A percentile compares a stretch with the other conserved stretches of the same genome.
phyloP scores from a whole-genome alignment of 2,329 filamentous ascomycete species.

The Achaetomium macrosporum region DNA sequence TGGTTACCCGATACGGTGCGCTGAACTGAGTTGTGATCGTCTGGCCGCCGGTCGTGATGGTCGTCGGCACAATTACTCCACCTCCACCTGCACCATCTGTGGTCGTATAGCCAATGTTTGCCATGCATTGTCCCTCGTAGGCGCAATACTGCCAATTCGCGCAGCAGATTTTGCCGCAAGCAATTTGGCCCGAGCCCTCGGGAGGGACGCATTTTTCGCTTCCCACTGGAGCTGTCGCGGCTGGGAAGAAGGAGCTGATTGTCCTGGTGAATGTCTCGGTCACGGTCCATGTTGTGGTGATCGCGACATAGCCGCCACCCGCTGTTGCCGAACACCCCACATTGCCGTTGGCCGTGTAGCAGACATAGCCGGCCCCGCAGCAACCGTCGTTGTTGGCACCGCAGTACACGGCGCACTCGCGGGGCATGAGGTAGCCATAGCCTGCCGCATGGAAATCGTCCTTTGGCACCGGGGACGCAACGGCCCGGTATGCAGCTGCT shows the following conservation, averaged over 20 bases:
- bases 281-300: slow-evolving; percentile 56
- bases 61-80: slow-evolving; percentile 21
- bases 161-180: slow-evolving; percentile 67
- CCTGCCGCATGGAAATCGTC: slow-evolving; percentile 44
- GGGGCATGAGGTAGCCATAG: slow-evolving; percentile 45
- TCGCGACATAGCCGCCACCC: slow-evolving; percentile 30
- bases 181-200: slow-evolving; percentile 46
- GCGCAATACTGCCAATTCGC: slow-evolving; percentile 63
- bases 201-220: slow-evolving; percentile 45
- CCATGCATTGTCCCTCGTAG: slow-evolving; percentile 50
- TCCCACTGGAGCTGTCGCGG: slow-evolving; percentile 38
- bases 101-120: slow-evolving; percentile 34
- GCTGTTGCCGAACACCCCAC: slow-evolving; percentile 42
- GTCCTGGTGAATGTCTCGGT: slow-evolving; percentile 57
- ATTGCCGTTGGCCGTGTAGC: slow-evolving; percentile 46
- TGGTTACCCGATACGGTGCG: slow-evolving; percentile 46
- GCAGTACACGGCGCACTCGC: slow-evolving; percentile 48
- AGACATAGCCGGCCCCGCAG: slow-evolving; percentile 44
- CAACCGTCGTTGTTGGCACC: slow-evolving; percentile 51
- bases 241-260: slow-evolving; percentile 44
- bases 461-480: slow-evolving; percentile 20
- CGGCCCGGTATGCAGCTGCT: slow-evolving; percentile 16
- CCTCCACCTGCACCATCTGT: slow-evolving; percentile 26
- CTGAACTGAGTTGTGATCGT: slow-evolving; percentile 51
- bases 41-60: slow-evolving; percentile 39